Percentiles rank a stretch among this genome's conserved stretches.
phyloP scores from a whole-genome alignment of 176 grass and related monocot genomes.

The Phragmites australis region DNA sequence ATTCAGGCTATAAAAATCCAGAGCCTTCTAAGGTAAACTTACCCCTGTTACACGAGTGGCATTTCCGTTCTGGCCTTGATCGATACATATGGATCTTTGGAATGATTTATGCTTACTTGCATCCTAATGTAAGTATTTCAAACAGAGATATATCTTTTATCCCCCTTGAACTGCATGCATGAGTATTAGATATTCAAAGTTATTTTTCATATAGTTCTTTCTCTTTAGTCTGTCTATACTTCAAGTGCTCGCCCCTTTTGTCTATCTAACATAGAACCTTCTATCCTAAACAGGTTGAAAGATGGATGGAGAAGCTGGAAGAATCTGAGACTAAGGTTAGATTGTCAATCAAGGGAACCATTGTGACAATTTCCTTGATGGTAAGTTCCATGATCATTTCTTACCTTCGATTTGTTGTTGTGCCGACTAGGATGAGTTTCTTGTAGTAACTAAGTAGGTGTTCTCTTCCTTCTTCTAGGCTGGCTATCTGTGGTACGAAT shows the following conservation, averaged over 20 bases:
- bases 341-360: conserved; percentile 75
- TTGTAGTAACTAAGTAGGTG: conserved; percentile 51
- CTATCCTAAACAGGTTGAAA: conserved; percentile 67
- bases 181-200: not conserved
- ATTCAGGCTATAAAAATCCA: conserved; percentile 85
- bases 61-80: conserved; percentile 95
- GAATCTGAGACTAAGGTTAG: conserved; percentile 85
- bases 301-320: conserved; percentile 96
- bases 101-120: conserved; percentile 99
- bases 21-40: conserved; percentile 75
- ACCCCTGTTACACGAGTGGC: conserved; percentile 85
- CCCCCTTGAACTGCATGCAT: not conserved
- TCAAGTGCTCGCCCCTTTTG: not conserved
- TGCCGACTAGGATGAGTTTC: conserved; percentile 16
- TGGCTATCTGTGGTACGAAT: conserved; percentile 93
- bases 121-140: conserved; percentile 78
- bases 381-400: conserved; percentile 58
- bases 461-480: conserved; percentile 52
- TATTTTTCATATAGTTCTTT: conserved; percentile 3
- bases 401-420: not conserved
- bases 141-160: not conserved
- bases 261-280: not conserved
- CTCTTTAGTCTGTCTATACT: not conserved
- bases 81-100: conserved; percentile 98
- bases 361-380: conserved; percentile 64